Conservation (phyloP, 306 rosid species). For the Begonia fuchsioides region DNA sequence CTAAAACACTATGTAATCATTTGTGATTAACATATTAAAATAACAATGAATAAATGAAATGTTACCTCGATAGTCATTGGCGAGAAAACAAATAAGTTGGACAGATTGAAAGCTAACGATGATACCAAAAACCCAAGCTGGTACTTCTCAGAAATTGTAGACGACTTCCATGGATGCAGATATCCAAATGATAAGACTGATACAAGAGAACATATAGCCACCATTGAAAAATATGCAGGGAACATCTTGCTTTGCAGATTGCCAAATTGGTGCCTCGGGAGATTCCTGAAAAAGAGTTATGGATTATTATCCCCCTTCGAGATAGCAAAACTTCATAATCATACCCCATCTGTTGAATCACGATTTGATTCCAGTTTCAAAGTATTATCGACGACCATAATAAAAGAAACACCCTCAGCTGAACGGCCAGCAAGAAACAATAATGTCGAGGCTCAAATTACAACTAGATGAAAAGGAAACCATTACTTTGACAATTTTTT, state of each 20-base stretch:
- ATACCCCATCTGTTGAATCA: no score
- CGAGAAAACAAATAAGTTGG: constrained; percentile 76
- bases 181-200: constrained; percentile 75
- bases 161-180: constrained; percentile 84
- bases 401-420: no score
- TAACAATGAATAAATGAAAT: background rate
- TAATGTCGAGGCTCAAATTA: no score
- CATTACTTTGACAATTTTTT: no score
- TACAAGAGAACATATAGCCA: constrained; percentile 45
- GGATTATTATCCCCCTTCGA: no score
- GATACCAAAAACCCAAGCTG: constrained; percentile 92
- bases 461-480: no score
- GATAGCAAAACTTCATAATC: no score
- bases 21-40: background rate
- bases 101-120: constrained; percentile 61
- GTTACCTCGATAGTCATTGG: constrained; percentile 96
- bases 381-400: no score
- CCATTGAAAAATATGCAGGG: background rate
- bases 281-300: constrained; percentile 48
- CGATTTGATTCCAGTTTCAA: no score
- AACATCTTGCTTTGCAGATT: constrained; percentile 97
- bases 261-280: constrained; percentile 94
- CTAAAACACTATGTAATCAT: no score
- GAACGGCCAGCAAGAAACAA: no score
- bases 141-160: constrained; percentile 57